Percentiles rank a stretch among this genome's conserved stretches.
phyloP scores from a whole-genome alignment of 1,284 basidiomycete species.

The Uromyces viciae-fabae region DNA sequence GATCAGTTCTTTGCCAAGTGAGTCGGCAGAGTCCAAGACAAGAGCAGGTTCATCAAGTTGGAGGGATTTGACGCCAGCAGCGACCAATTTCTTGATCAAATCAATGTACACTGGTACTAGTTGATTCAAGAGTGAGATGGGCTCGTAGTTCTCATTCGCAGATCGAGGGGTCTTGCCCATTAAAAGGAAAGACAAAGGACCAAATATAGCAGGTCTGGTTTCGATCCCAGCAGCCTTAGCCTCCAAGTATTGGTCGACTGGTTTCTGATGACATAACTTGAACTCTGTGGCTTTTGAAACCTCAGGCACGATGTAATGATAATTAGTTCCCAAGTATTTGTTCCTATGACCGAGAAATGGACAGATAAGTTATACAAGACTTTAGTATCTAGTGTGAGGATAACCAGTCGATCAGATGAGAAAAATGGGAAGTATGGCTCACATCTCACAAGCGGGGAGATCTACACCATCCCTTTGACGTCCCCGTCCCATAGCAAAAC shows the following conservation, averaged over 20 bases:
- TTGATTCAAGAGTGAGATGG: slow-evolving; percentile 82
- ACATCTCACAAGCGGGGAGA: slow-evolving; percentile 97
- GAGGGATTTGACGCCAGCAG: slow-evolving; percentile 86
- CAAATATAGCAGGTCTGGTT: slow-evolving; percentile 93
- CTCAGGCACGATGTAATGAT: slow-evolving; percentile 98
- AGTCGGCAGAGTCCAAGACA: slow-evolving; percentile 79
- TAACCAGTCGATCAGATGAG: not conserved
- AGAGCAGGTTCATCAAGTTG: slow-evolving; percentile 98
- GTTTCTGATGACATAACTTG: slow-evolving; percentile 73
- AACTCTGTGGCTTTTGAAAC: slow-evolving; percentile 87
- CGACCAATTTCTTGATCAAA: slow-evolving; percentile 84
- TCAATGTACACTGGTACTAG: slow-evolving; percentile 89
- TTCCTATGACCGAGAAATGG: slow-evolving; percentile 20
- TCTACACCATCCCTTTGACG: slow-evolving; percentile 85
- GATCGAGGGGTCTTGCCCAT: slow-evolving; percentile 89
- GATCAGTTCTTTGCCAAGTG: slow-evolving; percentile 75
- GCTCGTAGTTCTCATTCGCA: slow-evolving; percentile 78
- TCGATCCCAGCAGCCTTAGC: slow-evolving; percentile 82
- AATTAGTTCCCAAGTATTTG: slow-evolving; percentile 93
- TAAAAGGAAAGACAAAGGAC: slow-evolving; percentile 90
- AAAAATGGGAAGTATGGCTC: not conserved
- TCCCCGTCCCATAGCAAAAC: slow-evolving; percentile 85
- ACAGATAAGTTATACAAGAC: not conserved
- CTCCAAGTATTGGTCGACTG: slow-evolving; percentile 89
- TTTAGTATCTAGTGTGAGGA: not conserved